These are phyloP conservation scores for Saturnispora besseyi DNA, from an alignment of 805 yeast genomes.

Conservation along the genomic window DNA sequence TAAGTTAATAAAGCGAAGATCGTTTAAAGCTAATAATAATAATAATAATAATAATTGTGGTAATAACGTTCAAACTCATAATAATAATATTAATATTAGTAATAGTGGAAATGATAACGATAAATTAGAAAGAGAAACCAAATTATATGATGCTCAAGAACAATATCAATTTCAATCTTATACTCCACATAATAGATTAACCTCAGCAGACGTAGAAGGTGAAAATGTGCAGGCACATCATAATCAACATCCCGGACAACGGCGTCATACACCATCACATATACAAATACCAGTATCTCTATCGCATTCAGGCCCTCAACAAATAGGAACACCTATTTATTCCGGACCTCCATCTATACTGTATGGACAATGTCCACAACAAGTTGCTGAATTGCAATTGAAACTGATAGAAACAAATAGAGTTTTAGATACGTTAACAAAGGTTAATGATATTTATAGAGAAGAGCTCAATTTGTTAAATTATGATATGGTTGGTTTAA, in stretches of 20 bases:
- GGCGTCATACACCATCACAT: not conserved
- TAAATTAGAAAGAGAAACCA: not conserved
- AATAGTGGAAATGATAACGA: not conserved
- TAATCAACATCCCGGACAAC: conserved; percentile 12
- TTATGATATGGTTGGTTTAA: conserved; percentile 41
- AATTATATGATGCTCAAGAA: not conserved
- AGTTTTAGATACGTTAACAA: conserved; percentile 28
- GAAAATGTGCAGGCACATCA: conserved; percentile 8
- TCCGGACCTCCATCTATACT: not conserved
- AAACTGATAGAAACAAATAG: not conserved
- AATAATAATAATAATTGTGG: not conserved
- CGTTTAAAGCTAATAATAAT: conserved; percentile 25
- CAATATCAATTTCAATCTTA: conserved; percentile 6
- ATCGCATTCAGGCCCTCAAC: not conserved
- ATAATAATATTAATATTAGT: not conserved
- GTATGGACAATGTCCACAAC: conserved; percentile 1
- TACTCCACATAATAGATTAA: conserved; percentile 6
- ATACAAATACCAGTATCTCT: not conserved
- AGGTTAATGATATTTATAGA: conserved; percentile 38
- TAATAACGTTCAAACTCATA: conserved; percentile 7
- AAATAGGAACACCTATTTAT: not conserved
- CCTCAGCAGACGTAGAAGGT: not conserved
- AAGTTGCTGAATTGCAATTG: conserved; percentile 3
- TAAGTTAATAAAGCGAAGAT: conserved; percentile 69
- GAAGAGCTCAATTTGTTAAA: conserved; percentile 43